Evolutionary conservation across 1,139 yeast genomes (phyloP).

Genomic region (Sugiyamaella sp.): DNA sequence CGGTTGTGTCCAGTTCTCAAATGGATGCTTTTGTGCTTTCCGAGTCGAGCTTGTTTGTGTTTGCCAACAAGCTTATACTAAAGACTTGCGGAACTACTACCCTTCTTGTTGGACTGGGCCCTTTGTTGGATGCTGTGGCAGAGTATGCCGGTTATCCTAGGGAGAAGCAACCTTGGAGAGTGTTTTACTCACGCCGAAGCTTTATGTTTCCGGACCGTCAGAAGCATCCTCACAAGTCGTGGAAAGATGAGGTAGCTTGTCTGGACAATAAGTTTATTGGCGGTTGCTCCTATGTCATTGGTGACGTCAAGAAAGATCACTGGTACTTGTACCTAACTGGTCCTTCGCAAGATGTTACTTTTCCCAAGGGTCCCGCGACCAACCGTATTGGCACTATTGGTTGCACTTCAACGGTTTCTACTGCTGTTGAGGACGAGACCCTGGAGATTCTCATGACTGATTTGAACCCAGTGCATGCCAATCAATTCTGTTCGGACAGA

Average conservation of each 20-base stretch:
- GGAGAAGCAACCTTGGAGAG: constrained; percentile 54
- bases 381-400: constrained; percentile 20
- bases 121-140: constrained; percentile 58
- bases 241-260: constrained; percentile 78
- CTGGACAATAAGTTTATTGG: constrained; percentile 57
- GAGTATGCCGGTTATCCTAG: constrained; percentile 48
- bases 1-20: constrained; percentile 65
- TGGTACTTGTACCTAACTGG: constrained; percentile 88
- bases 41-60: constrained; percentile 89
- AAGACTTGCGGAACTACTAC: constrained; percentile 98
- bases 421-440: constrained; percentile 61
- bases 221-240: constrained; percentile 75
- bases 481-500: constrained; percentile 62
- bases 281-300: constrained; percentile 77
- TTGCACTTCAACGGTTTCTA: constrained; percentile 7
- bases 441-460: constrained; percentile 93
- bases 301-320: constrained; percentile 78
- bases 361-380: constrained; percentile 19
- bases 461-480: constrained; percentile 60
- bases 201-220: constrained; percentile 93
- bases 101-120: constrained; percentile 73
- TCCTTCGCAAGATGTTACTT: constrained; percentile 21
- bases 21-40: constrained; percentile 86
- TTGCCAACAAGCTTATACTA: constrained; percentile 78
- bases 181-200: constrained; percentile 87